Evolutionary conservation across 192 early-diverging fungal species (phyloP).

Genomic region (Coemansia sp.): DNA sequence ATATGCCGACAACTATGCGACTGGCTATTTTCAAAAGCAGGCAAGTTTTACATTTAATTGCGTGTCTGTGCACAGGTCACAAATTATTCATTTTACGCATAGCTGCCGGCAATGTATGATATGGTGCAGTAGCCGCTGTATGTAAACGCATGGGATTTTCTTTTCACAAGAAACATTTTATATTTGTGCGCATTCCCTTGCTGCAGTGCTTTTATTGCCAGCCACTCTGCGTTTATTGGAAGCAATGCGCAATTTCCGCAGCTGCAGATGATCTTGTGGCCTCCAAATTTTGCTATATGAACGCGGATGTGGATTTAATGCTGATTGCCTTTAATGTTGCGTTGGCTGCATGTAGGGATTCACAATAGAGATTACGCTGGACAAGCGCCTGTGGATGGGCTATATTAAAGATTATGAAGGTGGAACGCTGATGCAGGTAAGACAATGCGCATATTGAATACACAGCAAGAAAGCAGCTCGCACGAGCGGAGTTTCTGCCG

Average conservation of each 20-base stretch:
- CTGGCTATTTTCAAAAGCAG: slow-evolving; percentile 98
- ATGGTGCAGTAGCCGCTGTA: slow-evolving; percentile 4
- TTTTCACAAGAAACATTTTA: slow-evolving; percentile 2
- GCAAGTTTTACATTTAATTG: slow-evolving; percentile 27
- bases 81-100: background rate
- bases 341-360: slow-evolving; percentile 66
- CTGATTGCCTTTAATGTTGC: slow-evolving; percentile 1
- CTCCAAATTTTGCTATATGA: background rate
- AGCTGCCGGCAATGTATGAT: slow-evolving; percentile 12
- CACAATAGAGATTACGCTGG: slow-evolving; percentile 94
- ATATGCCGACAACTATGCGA: slow-evolving; percentile 98
- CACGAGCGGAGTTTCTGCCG: background rate
- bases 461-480: background rate
- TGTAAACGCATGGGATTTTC: slow-evolving; percentile 6
- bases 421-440: slow-evolving; percentile 89
- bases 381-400: slow-evolving; percentile 91
- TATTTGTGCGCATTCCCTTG: background rate
- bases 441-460: background rate
- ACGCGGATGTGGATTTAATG: background rate
- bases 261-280: slow-evolving; percentile 7
- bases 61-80: slow-evolving; percentile 6
- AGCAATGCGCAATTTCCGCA: background rate
- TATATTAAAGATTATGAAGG: slow-evolving; percentile 99
- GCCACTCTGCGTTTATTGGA: no score
- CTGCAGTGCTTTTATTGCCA: background rate